Evolutionary conservation across 768 basidiomycete genomes (phyloP).

Genomic region (Tricholoma sp.): DNA sequence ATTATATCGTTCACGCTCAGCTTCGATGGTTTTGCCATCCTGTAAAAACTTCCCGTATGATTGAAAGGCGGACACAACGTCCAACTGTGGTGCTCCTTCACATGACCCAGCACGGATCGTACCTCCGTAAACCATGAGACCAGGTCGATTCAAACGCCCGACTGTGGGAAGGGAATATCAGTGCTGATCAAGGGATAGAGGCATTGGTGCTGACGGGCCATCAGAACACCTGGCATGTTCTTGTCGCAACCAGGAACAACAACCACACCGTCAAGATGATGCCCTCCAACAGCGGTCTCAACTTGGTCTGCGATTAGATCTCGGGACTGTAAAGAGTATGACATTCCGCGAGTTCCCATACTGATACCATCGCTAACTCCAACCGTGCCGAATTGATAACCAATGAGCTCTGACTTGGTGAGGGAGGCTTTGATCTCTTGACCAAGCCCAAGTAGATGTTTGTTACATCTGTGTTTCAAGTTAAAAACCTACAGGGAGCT

Average conservation of each 20-base stretch:
- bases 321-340: constrained; percentile 93
- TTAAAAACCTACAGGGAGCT: background rate
- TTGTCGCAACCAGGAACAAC: constrained; percentile 98
- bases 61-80: constrained; percentile 97
- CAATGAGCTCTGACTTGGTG: constrained; percentile 64
- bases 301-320: constrained; percentile 98
- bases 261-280: constrained; percentile 98
- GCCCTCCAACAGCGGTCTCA: constrained; percentile 92
- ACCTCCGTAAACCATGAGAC: constrained; percentile 97
- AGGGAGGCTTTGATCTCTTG: constrained; percentile 84
- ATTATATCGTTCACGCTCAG: constrained; percentile 79
- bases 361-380: constrained; percentile 99
- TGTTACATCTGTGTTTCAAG: constrained; percentile 71
- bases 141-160: constrained; percentile 92
- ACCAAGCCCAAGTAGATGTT: constrained; percentile 85
- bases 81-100: constrained; percentile 80
- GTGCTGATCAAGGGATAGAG: constrained; percentile 14
- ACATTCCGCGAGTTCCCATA: constrained; percentile 94
- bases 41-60: constrained; percentile 93
- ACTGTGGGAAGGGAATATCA: constrained; percentile 42
- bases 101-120: constrained; percentile 92
- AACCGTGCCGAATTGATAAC: constrained; percentile 96
- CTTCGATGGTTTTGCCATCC: constrained; percentile 77
- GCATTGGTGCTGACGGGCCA: constrained; percentile 65
- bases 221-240: constrained; percentile 99